Conservation (phyloP, 2,329 filamentous ascomycete genomes). For the Phaeosphaeriaceae sp. region DNA sequence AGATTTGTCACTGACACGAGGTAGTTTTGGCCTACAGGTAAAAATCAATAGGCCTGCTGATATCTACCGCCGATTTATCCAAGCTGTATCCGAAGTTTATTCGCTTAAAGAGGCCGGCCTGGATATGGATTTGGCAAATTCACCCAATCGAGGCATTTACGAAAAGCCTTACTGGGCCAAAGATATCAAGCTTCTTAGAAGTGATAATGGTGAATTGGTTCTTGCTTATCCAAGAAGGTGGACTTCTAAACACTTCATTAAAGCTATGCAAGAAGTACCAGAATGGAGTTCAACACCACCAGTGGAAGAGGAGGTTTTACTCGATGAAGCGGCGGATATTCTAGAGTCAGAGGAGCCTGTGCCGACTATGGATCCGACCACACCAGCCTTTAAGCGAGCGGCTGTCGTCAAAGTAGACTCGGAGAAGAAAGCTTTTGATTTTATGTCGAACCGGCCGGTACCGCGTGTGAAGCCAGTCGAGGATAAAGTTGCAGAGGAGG, state of each 20-base stretch:
- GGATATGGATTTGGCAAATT: conserved; percentile 33
- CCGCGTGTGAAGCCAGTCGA: conserved; percentile 32
- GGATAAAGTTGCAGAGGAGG: conserved; percentile 47
- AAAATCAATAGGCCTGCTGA: conserved; percentile 19
- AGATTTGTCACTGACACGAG: background rate
- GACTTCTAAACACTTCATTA: conserved; percentile 29
- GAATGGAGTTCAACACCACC: conserved; percentile 17
- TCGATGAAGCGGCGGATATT: conserved; percentile 27
- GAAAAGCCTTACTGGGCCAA: conserved; percentile 35
- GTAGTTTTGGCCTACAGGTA: conserved; percentile 32
- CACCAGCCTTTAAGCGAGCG: conserved; percentile 30
- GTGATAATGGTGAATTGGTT: conserved; percentile 24
- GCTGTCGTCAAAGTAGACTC: conserved; percentile 37
- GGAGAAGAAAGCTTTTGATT: conserved; percentile 42
- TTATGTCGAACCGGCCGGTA: conserved; percentile 45
- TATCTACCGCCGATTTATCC: conserved; percentile 55
- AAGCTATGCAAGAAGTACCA: conserved; percentile 29
- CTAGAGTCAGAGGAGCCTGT: conserved; percentile 14
- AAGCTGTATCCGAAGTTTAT: conserved; percentile 63
- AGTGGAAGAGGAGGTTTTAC: conserved; percentile 20
- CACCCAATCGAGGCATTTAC: conserved; percentile 37
- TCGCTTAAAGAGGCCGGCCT: conserved; percentile 48
- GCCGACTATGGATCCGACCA: conserved; percentile 36
- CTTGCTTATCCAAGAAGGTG: conserved; percentile 30
- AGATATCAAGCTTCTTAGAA: conserved; percentile 33